phyloP scores from a whole-genome alignment of 805 yeast species.

The Schizosaccharomyces lindneri region DNA sequence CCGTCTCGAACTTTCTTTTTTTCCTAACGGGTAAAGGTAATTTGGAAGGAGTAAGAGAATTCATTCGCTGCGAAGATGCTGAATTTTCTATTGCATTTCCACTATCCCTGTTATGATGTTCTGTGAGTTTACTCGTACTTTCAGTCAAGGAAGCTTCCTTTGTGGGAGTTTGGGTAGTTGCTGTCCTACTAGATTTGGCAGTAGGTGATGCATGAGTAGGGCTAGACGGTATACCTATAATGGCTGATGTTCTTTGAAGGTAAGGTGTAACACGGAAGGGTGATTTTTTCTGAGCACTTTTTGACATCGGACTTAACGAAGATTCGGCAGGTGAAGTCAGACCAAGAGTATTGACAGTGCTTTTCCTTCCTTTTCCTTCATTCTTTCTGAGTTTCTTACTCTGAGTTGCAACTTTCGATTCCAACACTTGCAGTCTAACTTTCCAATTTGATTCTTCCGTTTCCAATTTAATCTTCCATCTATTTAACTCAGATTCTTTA shows the following conservation, averaged over 20 bases:
- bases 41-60: not conserved
- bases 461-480: not conserved
- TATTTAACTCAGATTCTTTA: not conserved
- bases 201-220: not conserved
- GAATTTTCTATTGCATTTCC: no score
- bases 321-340: not conserved
- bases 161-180: no score
- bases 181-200: not conserved
- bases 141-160: no score
- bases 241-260: not conserved
- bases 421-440: not conserved
- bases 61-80: not conserved
- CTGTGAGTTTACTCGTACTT: no score
- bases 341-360: not conserved
- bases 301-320: not conserved
- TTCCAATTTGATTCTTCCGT: not conserved
- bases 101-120: no score
- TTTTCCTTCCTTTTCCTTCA: not conserved
- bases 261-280: not conserved
- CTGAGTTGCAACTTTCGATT: not conserved
- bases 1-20: not conserved
- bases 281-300: not conserved
- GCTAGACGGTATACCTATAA: not conserved
- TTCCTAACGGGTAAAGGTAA: not conserved
- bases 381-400: not conserved